Base-by-base conservation (phyloP, 73 alveolate species). In the Uronychia setigera region DNA sequence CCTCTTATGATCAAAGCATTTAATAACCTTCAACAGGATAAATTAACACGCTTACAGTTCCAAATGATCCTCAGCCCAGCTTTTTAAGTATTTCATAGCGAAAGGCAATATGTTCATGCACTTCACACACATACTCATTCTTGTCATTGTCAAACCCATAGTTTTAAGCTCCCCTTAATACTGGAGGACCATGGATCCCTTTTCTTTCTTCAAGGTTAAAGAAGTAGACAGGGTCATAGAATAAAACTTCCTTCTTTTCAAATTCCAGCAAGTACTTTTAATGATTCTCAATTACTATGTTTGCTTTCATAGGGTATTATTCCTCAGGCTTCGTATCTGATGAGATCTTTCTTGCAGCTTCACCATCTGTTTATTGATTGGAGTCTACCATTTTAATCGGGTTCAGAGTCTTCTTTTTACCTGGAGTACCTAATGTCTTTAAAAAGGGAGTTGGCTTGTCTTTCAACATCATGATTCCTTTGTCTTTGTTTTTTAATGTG, bases 1-100 rank as follows among this genome's bases (percentile, higher is more conserved):
- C 30, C 80, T 89, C 83, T 94, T 93, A 80, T 96, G 99, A 87
- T 96, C 99, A 57, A 87, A 78, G 87, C 98, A 96, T 85, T 95
- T 86, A 25, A 95, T 58, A 1, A 97, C n/a, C 99, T 98, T 28
- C 94, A 84, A 33, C 67, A 46, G 5, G 19, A 11, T 46, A 46
- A 19, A n/a, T n/a, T n/a, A n/a, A n/a, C n/a, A n/a, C 67, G 5
- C 67, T 46, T 46, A 46, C 67, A 46, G 19, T 46, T 5, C 67
- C 91, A 77, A 85, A 85, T 26, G 86, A 77, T 14, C 91, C 91
- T 35, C 77, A 77, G 1, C 91, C 91, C 28, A 85, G 60, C 19
- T 46, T 46, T 19, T 46, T 46, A 5, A 85, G 25, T 13, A 85
- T 34, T 57, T 85, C 91, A 85, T 35, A 85, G 79, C 91, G 79